Percentiles rank a stretch among this genome's conserved stretches.
These are phyloP conservation scores for Harringtonia aguacate DNA, from an alignment of 2,329 filamentous ascomycete genomes.

Conservation along the genomic window DNA sequence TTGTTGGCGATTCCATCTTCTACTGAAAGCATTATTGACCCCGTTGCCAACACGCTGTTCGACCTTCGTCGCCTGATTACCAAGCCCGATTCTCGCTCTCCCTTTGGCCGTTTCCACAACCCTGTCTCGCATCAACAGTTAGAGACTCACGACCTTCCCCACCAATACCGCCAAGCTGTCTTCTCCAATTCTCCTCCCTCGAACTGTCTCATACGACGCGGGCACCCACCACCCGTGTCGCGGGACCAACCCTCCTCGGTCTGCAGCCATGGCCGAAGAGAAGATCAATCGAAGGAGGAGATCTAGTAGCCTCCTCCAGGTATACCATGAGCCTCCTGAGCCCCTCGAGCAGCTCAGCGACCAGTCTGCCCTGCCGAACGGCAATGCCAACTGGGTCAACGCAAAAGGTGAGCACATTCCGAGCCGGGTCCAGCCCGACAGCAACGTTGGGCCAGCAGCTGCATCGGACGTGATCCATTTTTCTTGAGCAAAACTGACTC, in stretches of 20 bases:
- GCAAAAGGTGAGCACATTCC: conserved; percentile 67
- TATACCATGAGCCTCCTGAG: conserved; percentile 95
- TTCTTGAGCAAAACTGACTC: conserved; percentile 10
- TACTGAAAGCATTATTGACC: no score
- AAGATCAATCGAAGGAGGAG: conserved; percentile 72
- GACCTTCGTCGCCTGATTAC: no score
- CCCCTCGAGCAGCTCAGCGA: conserved; percentile 96
- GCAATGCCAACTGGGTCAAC: conserved; percentile 98
- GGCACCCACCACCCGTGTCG: conserved; percentile 59
- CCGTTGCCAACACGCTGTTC: no score
- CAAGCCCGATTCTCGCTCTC: no score
- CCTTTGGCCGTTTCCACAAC: neutral
- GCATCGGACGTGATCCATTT: neutral
- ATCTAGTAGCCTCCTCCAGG: conserved; percentile 84
- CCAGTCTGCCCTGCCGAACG: conserved; percentile 85
- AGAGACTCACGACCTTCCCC: neutral
- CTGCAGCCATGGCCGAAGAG: conserved; percentile 49
- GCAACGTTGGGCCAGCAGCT: neutral
- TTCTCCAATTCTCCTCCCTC: conserved; percentile 76
- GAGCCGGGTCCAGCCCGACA: no score
- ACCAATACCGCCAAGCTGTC: conserved; percentile 89
- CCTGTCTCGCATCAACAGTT: no score
- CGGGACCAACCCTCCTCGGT: conserved; percentile 35
- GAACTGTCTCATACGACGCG: conserved; percentile 85
- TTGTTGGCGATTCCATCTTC: no score